Evolutionary conservation across 2,329 filamentous ascomycete species (phyloP).

Genomic region (Lecanicillium sp.): DNA sequence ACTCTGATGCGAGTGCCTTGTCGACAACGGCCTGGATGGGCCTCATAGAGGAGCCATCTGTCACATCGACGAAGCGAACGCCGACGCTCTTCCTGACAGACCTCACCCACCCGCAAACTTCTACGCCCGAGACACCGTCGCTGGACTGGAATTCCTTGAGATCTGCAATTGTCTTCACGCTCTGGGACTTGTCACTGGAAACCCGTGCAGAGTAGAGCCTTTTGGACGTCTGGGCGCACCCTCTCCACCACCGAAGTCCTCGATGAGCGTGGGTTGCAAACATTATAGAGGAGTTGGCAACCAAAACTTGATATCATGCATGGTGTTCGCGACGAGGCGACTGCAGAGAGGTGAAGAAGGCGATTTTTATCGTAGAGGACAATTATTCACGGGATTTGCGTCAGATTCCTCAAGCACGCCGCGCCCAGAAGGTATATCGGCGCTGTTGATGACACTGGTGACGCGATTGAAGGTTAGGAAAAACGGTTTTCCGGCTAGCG

Average conservation of each 20-base stretch:
- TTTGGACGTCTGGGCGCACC: neutral
- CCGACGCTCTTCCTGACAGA: slow-evolving; percentile 83
- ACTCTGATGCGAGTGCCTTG: slow-evolving; percentile 66
- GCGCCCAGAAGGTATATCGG: too few species aligned
- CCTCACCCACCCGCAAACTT: slow-evolving; percentile 71
- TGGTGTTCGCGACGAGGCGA: too few species aligned
- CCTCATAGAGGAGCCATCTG: slow-evolving; percentile 76
- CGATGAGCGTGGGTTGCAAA: neutral
- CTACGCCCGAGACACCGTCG: slow-evolving; percentile 38
- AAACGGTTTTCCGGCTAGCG: too few species aligned
- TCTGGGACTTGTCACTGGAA: slow-evolving; percentile 16
- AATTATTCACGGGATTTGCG: too few species aligned
- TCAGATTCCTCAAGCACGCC: too few species aligned
- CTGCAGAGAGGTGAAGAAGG: too few species aligned
- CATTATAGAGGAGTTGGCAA: neutral
- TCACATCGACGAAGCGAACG: slow-evolving; percentile 73
- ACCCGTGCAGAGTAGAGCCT: slow-evolving; percentile 27
- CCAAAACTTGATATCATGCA: too few species aligned
- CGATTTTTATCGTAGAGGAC: too few species aligned
- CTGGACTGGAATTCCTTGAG: slow-evolving; percentile 46
- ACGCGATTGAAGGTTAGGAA: too few species aligned
- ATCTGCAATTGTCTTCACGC: slow-evolving; percentile 42
- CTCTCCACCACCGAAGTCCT: neutral
- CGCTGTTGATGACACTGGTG: too few species aligned
- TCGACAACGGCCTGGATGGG: slow-evolving; percentile 75